Base-by-base conservation (phyloP, 1,284 basidiomycete genomes). In the Heliocybe sulcata region DNA sequence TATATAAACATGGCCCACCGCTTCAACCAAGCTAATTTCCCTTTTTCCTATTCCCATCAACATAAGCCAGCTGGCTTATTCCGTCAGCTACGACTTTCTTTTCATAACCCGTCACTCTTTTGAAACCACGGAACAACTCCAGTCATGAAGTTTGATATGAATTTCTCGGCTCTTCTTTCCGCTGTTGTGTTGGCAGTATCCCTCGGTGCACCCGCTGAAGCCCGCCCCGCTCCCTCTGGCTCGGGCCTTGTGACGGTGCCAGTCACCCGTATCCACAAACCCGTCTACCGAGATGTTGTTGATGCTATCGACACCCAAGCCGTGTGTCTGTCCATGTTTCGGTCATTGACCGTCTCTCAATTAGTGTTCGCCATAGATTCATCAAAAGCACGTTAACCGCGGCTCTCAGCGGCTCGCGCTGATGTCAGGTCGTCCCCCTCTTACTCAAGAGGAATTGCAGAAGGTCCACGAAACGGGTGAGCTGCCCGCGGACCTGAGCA, bases 351-450 rank as follows among this genome's bases (percentile, higher is more conserved):
- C 6, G 38, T 49, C 19, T 33, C 54, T 45, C 23, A 27, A 19
- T 49, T 50, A 54, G 1, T 51, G 35, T 51, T 3, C n/a, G 35
- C 52, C 38, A 47, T 63, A 90, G 88, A 67, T 78, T 54, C 69
- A 85, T 45, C 87, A 90, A 67, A 87, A 86, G 68, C 76, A 85
- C 62, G 79, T 87, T 59, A 90, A 90, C 69, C 80, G 81, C 53
- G 75, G 79, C 54, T 71, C 80, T 56, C 79, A 75, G 56, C 85
- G 89, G 55, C 74, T 83, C 55, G 86, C 87, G 3, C 82, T 77
- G 54, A 87, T 91, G 82, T 80, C 79, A 6, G 81, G 85, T n/a
- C 78, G 77, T 47, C 69, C 70, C 12, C 73, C 65, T 8, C 84
- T 83, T 1, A 71, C 77, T 25, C 71, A 72, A 38, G 69, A 74